Base-by-base conservation (phyloP, 2,329 filamentous ascomycete genomes). In the Colletotrichum spaethianum region DNA sequence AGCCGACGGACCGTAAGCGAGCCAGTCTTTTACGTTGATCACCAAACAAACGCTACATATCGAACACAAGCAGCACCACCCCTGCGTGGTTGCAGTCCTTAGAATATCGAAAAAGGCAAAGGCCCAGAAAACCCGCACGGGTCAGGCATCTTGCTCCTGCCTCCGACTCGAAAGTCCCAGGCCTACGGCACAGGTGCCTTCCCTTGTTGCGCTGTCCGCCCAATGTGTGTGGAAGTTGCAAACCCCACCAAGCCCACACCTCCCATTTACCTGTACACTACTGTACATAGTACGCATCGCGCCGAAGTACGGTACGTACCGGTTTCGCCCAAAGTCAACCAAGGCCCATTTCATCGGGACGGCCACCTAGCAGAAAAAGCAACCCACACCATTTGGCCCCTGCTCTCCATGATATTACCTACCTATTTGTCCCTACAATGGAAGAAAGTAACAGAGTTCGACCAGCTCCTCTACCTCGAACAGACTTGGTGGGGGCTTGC, bases 11-110 rank as follows among this genome's bases (percentile, higher is more conserved):
- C 36, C 46, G 38, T 48, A 64, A 50, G 50, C 60, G 50, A 63
- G 11, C 16, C 53, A n/a, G 52, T 52, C 52, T 42, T 33, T 38
- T 38, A 11, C 33, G 33, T 59, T 4, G 14, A 18, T 23, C 14
- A 42, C 67, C 61, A 69, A 65, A 61, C 67, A 69, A 3, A 53
- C 33, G 53, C 26, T 28, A 44, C 28, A 16, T 26, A 5, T 36
- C 44, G 16, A 46, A 38, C 67, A 67, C 38, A 67, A 70, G 63
- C 46, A 48, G 38, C 46, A 11, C 44, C n/a, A 14, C 40, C 67
- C 67, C 67, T 69, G 66, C 40, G 38, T 26, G 23, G n/a, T 16
- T 18, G 26, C 36, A 18, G 26, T 50, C 20, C 20, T 52, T 28
- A 16, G 18, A 14, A 20, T 42, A 23, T n/a, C 23, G 31, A 12